A percentile compares a stretch with the other conserved stretches of the same genome.
phyloP scores from a whole-genome alignment of 176 grass and related monocot genomes.

The Oryza coarctata region DNA sequence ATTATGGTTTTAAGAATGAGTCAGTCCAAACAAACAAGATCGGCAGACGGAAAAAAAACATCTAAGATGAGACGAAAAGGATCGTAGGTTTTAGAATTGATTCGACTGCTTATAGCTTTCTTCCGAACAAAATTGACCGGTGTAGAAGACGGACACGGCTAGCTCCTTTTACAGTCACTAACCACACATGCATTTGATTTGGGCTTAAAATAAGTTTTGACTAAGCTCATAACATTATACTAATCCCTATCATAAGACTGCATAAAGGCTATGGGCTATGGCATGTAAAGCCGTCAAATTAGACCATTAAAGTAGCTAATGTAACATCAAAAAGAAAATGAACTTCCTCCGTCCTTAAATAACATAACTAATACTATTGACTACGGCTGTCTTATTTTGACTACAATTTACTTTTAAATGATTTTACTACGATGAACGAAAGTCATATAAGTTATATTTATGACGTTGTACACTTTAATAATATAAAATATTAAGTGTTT shows the following conservation, averaged over 20 bases:
- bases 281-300: neutral
- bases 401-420: too few relatives aligned
- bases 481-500: too few relatives aligned
- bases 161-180: neutral
- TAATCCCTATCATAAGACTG: neutral
- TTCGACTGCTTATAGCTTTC: slow-evolving; percentile 2
- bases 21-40: neutral
- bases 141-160: neutral
- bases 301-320: neutral
- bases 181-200: neutral
- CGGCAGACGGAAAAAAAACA: neutral
- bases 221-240: neutral
- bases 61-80: slow-evolving; percentile 3
- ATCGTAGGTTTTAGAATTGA: slow-evolving; percentile 1
- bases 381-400: too few relatives aligned
- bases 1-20: neutral
- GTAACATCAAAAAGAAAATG: neutral
- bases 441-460: too few relatives aligned
- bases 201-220: neutral
- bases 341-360: too few relatives aligned
- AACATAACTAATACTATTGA: too few relatives aligned
- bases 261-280: neutral
- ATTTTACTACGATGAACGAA: too few relatives aligned
- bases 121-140: slow-evolving; percentile 40
- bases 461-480: too few relatives aligned